Evolutionary conservation across 2,329 filamentous ascomycete genomes (phyloP).

Genomic region (Alternaria sp.): DNA sequence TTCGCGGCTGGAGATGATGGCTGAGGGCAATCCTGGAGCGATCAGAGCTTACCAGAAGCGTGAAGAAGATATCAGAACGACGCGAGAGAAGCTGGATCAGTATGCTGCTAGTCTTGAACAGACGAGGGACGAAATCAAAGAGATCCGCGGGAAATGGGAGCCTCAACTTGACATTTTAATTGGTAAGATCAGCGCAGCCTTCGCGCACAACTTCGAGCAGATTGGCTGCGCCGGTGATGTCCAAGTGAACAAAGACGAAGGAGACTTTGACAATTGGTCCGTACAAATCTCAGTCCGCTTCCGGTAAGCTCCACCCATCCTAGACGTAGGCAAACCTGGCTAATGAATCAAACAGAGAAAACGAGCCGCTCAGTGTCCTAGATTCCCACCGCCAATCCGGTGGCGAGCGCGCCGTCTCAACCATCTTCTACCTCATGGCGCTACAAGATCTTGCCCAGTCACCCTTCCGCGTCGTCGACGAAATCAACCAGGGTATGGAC

Average conservation of each 20-base stretch:
- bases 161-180: conserved; percentile 81
- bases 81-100: conserved; percentile 67
- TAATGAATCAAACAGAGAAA: conserved; percentile 53
- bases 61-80: conserved; percentile 69
- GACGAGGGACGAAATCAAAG: conserved; percentile 66
- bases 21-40: conserved; percentile 77
- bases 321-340: neutral
- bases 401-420: conserved; percentile 93
- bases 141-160: conserved; percentile 79
- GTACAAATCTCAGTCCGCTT: conserved; percentile 96
- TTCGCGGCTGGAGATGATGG: conserved; percentile 79
- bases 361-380: conserved; percentile 83
- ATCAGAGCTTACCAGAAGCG: conserved; percentile 71
- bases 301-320: conserved; percentile 64
- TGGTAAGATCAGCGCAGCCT: conserved; percentile 84
- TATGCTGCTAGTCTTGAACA: conserved; percentile 64
- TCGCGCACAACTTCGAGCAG: conserved; percentile 90
- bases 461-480: conserved; percentile 97
- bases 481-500: conserved; percentile 99
- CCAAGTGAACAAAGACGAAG: conserved; percentile 80
- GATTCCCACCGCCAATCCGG: conserved; percentile 94
- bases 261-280: conserved; percentile 93
- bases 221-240: conserved; percentile 96
- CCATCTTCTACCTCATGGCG: conserved; percentile 99
- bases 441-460: conserved; percentile 91